phyloP scores from a whole-genome alignment of 2,329 filamentous ascomycete genomes.

The Cercospora sp. region DNA sequence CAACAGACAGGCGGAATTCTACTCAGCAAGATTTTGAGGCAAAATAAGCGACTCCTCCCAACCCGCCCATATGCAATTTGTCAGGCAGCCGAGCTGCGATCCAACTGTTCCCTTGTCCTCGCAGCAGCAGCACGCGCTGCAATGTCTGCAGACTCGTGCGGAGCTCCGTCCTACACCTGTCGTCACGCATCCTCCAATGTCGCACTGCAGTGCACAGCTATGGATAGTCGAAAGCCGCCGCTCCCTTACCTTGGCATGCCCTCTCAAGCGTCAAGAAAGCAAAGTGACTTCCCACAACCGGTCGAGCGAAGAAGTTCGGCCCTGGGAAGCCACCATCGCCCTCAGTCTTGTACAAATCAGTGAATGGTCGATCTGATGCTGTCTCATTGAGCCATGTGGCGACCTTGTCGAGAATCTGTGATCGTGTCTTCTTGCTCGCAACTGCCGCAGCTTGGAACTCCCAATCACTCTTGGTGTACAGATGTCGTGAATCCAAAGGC shows the following conservation, averaged over 20 bases:
- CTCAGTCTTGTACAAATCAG: constrained; percentile 81
- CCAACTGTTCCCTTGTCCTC: not conserved
- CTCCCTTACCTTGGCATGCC: constrained; percentile 57
- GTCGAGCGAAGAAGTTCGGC: constrained; percentile 74
- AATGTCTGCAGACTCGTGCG: not conserved
- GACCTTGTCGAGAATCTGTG: constrained; percentile 71
- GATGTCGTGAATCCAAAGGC: constrained; percentile 76
- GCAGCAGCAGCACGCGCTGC: not conserved
- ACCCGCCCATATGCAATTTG: not conserved
- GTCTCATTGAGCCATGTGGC: constrained; percentile 85
- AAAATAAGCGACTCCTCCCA: not conserved
- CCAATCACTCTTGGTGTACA: constrained; percentile 84
- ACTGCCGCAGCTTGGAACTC: constrained; percentile 86
- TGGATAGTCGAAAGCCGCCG: constrained; percentile 25
- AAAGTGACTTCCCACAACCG: constrained; percentile 84
- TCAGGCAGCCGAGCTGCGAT: not conserved
- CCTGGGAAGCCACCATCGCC: constrained; percentile 73
- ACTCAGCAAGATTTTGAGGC: not conserved
- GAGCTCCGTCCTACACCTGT: not conserved
- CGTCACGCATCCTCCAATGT: not conserved
- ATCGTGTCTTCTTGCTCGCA: constrained; percentile 65
- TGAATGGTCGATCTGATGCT: constrained; percentile 70
- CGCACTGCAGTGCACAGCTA: constrained; percentile 6
- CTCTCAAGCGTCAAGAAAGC: constrained; percentile 78
- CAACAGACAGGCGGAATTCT: not conserved